These are phyloP conservation scores for Tetramitus jugosus DNA, from an alignment of 208 protist species.

Conservation along the genomic window DNA sequence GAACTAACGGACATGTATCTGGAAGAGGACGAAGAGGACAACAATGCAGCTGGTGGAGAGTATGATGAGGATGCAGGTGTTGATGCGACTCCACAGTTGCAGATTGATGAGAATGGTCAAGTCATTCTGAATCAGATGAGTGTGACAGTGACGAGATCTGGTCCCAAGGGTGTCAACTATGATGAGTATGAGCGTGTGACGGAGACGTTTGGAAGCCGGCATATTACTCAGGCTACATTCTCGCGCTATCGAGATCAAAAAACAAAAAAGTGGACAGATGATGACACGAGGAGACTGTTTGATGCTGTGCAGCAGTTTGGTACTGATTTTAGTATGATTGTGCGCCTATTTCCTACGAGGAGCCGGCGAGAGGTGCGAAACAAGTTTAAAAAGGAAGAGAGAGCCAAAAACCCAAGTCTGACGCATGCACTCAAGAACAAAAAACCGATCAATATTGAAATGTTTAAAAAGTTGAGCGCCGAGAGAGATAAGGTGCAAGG, in stretches of 20 bases:
- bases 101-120: too few relatives aligned
- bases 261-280: constrained; percentile 55
- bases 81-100: too few relatives aligned
- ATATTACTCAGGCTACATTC: neutral
- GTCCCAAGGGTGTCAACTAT: too few relatives aligned
- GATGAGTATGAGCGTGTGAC: too few relatives aligned
- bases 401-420: constrained; percentile 20
- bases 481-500: constrained; percentile 12
- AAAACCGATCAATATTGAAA: neutral
- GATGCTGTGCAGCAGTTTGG: constrained; percentile 67
- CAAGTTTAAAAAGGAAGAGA: constrained; percentile 59
- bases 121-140: too few relatives aligned
- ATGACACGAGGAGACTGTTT: constrained; percentile 63
- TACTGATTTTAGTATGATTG: constrained; percentile 71
- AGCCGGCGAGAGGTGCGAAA: constrained; percentile 61
- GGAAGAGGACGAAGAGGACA: too few relatives aligned
- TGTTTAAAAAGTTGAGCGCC: neutral
- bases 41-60: too few relatives aligned
- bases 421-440: neutral
- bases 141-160: too few relatives aligned
- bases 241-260: neutral
- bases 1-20: too few relatives aligned
- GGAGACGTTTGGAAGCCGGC: too few relatives aligned
- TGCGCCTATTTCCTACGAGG: constrained; percentile 54
- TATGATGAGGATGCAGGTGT: too few relatives aligned